phyloP scores from a whole-genome alignment of 2,329 filamentous ascomycete species.

The Fusarium sp. region DNA sequence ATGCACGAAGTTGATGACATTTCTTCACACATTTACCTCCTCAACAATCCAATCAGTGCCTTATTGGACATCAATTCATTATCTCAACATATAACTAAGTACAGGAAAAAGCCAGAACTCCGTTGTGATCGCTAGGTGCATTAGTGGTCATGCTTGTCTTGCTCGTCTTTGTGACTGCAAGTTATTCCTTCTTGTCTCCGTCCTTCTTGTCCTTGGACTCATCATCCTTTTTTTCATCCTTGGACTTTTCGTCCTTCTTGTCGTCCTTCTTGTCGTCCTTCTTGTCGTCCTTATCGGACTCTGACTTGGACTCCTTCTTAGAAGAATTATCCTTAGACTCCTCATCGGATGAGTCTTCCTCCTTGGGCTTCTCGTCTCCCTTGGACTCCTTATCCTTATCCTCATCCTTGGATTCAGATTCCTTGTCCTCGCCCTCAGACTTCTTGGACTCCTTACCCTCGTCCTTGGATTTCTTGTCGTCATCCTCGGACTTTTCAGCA shows the following conservation, averaged over 20 bases:
- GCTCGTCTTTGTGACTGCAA: background rate
- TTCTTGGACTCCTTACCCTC: constrained; percentile 31
- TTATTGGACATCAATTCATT: constrained; percentile 23
- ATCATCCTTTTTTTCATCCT: constrained; percentile 27
- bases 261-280: constrained; percentile 24
- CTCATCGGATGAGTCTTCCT: constrained; percentile 17
- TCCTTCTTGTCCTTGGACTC: constrained; percentile 22
- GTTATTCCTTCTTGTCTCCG: constrained; percentile 26
- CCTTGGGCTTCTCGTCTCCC: constrained; percentile 26
- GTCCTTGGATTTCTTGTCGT: constrained; percentile 41
- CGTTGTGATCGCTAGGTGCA: constrained; percentile 28
- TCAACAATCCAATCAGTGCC: background rate
- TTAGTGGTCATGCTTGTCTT: constrained; percentile 13
- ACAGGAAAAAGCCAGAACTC: constrained; percentile 21
- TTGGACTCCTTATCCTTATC: constrained; percentile 34
- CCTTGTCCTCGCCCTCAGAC: constrained; percentile 43
- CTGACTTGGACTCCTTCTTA: constrained; percentile 37
- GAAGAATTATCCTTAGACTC: constrained; percentile 42
- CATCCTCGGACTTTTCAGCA: constrained; percentile 5
- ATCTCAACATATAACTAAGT: background rate
- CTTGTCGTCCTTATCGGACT: constrained; percentile 20
- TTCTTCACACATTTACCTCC: background rate
- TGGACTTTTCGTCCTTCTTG: constrained; percentile 10
- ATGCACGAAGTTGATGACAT: constrained; percentile 48
- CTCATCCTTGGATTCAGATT: constrained; percentile 37